Conservation (phyloP, 371 early-diverging fungal species). For the Mortierella sp. region DNA sequence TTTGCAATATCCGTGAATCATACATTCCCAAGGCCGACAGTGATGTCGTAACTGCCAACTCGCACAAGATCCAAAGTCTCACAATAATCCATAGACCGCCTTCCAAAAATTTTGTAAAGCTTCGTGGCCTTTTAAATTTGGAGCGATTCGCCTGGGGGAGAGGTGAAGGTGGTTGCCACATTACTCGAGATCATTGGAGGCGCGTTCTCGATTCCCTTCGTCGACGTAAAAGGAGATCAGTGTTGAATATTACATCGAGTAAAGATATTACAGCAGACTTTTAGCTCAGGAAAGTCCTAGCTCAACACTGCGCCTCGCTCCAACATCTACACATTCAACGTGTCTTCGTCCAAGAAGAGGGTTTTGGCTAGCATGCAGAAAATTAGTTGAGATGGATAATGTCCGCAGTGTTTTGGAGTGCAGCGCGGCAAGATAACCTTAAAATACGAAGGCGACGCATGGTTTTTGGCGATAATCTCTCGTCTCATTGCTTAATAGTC, state of each 20-base stretch:
- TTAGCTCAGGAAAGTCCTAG: background rate
- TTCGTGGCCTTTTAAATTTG: background rate
- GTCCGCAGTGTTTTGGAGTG: too few species aligned
- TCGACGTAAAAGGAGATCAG: background rate
- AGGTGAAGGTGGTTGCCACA: background rate
- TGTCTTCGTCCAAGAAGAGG: background rate
- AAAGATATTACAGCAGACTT: background rate
- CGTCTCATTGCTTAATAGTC: too few species aligned
- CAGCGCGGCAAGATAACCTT: too few species aligned
- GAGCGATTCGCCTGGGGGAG: background rate
- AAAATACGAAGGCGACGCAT: too few species aligned
- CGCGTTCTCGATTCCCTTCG: background rate
- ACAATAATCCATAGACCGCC: background rate
- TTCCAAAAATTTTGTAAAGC: background rate
- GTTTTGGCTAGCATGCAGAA: background rate
- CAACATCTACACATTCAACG: background rate
- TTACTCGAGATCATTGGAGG: background rate
- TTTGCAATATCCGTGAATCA: background rate
- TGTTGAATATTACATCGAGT: background rate
- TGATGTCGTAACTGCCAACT: background rate
- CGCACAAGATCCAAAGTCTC: background rate
- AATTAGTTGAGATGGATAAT: background rate
- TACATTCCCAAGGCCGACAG: background rate
- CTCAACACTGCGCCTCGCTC: background rate
- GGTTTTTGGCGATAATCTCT: too few species aligned